A percentile compares a stretch with the other conserved stretches of the same genome.
Evolutionary conservation across 2,329 filamentous ascomycete species (phyloP).

Genomic region (Colletotrichum caudatum): DNA sequence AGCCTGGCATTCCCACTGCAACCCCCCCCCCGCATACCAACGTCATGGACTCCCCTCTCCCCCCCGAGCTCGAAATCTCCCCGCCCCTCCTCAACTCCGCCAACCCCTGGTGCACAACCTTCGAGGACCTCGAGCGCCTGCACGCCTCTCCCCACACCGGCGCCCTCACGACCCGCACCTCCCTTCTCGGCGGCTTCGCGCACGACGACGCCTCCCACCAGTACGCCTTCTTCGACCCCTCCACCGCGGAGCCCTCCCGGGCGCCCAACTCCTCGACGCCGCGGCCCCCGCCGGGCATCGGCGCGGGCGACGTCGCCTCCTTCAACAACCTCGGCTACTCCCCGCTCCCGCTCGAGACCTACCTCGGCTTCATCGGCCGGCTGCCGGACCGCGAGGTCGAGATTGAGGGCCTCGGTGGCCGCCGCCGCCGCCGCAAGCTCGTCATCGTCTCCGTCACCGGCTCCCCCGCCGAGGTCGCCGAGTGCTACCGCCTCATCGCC

Average conservation of each 20-base stretch:
- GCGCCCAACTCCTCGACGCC: constrained; percentile 45
- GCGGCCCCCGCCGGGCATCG: constrained; percentile 37
- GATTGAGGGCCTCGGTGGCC: constrained; percentile 20
- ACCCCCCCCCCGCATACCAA: background rate
- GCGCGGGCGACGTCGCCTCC: constrained; percentile 54
- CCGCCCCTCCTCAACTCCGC: constrained; percentile 81
- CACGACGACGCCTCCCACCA: constrained; percentile 72
- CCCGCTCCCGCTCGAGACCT: constrained; percentile 69
- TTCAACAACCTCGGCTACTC: constrained; percentile 83
- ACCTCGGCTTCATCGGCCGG: constrained; percentile 67
- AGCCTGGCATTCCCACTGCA: background rate
- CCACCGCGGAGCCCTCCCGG: constrained; percentile 44
- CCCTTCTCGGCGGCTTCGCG: constrained; percentile 72
- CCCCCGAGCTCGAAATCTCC: constrained; percentile 59
- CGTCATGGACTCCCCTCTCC: constrained; percentile 36
- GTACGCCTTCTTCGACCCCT: constrained; percentile 72
- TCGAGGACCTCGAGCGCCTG: constrained; percentile 70
- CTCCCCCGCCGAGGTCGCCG: constrained; percentile 64
- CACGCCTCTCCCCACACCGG: constrained; percentile 74
- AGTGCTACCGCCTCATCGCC: constrained; percentile 66
- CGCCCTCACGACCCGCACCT: constrained; percentile 80
- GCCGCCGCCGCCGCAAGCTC: constrained; percentile 59
- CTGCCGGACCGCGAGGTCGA: constrained; percentile 51
- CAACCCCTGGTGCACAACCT: constrained; percentile 79
- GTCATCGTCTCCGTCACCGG: constrained; percentile 81